These are phyloP conservation scores for Phytophthora pistaciae DNA, from an alignment of 352 stramenopile genomes.

Conservation along the genomic window DNA sequence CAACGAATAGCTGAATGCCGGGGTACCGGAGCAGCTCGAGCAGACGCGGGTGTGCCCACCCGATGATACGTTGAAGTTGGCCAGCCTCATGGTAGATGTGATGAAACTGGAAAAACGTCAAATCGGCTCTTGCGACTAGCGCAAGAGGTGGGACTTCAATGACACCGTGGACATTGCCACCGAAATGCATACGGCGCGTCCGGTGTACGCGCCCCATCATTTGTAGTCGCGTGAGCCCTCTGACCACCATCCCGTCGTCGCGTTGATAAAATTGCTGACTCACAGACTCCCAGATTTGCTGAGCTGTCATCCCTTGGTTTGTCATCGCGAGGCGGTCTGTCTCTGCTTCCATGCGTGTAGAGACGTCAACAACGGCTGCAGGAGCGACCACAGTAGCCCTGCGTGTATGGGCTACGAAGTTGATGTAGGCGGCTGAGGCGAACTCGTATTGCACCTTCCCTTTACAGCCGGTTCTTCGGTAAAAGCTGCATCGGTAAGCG, in stretches of 20 bases:
- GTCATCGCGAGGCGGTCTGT: neutral
- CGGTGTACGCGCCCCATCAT: neutral
- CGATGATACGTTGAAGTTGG: neutral
- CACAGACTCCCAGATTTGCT: neutral
- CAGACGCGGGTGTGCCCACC: neutral
- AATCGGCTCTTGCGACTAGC: neutral
- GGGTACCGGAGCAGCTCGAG: slow-evolving; percentile 2
- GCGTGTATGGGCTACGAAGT: neutral
- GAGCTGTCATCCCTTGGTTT: neutral
- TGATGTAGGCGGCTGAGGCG: neutral
- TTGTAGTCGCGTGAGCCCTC: neutral
- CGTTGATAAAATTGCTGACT: neutral
- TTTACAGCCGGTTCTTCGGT: neutral
- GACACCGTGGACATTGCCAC: neutral
- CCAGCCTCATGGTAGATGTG: neutral
- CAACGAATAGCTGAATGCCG: neutral
- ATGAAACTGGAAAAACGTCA: slow-evolving; percentile 4
- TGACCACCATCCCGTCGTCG: neutral
- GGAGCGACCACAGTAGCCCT: neutral
- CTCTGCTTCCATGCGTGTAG: neutral
- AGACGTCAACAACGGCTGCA: neutral
- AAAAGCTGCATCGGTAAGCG: neutral
- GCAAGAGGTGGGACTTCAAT: neutral
- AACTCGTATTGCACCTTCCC: neutral
- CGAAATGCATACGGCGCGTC: neutral